Conservation (phyloP, 129 eudicot genomes). For the Artemisia annua region DNA sequence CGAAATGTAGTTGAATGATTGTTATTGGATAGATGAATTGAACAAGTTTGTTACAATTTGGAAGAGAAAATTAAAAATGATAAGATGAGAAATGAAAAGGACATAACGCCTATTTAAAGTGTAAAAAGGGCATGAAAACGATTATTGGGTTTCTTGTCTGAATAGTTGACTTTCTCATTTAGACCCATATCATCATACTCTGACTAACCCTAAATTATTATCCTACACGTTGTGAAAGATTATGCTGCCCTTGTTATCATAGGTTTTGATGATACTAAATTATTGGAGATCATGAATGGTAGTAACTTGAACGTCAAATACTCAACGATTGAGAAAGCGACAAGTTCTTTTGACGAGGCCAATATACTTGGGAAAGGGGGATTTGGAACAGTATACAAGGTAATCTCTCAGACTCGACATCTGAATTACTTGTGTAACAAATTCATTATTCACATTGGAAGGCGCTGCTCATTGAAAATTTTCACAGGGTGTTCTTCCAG, state of each 20-base stretch:
- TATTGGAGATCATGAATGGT: conserved; percentile 50
- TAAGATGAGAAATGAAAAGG: too few species aligned
- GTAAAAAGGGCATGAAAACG: too few species aligned
- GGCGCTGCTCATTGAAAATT: background rate
- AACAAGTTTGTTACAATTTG: too few species aligned
- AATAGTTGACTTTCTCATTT: too few species aligned
- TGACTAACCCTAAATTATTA: background rate
- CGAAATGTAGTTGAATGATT: too few species aligned
- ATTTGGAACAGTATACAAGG: conserved; percentile 91
- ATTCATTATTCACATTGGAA: background rate
- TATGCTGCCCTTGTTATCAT: background rate
- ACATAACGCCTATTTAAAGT: too few species aligned
- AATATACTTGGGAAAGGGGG: conserved; percentile 96
- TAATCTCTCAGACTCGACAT: conserved; percentile 5
- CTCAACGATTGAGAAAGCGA: conserved; percentile 72
- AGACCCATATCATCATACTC: conserved; percentile 25
- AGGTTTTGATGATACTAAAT: conserved; percentile 47
- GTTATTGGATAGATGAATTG: too few species aligned
- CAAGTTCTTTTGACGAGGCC: conserved; percentile 62
- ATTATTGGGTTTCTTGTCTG: too few species aligned
- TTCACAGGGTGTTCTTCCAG: conserved; percentile 68
- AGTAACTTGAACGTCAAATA: conserved; percentile 74
- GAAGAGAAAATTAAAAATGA: too few species aligned
- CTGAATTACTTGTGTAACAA: background rate
- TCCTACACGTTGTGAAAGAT: background rate